Evolutionary conservation across 257 asterid species (phyloP).

Genomic region (Solanum medicagineum): DNA sequence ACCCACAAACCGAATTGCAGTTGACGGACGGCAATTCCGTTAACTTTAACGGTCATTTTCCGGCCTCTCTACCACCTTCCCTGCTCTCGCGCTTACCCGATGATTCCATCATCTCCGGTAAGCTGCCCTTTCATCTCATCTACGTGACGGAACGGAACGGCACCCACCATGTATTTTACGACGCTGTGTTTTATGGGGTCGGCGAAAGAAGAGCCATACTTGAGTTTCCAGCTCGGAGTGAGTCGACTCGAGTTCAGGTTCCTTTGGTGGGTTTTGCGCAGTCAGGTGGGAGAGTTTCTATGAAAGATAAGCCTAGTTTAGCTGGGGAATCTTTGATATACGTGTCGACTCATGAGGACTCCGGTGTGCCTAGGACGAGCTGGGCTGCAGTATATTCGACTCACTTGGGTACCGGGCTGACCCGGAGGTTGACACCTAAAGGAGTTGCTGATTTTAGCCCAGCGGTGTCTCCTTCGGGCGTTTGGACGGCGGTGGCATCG

Average conservation of each 20-base stretch:
- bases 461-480: conserved; percentile 82
- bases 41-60: conserved; percentile 71
- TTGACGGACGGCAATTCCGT: conserved; percentile 73
- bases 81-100: conserved; percentile 11
- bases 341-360: conserved; percentile 70
- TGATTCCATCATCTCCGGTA: background rate
- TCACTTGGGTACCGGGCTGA: conserved; percentile 38
- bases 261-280: conserved; percentile 34
- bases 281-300: conserved; percentile 27
- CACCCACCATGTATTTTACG: conserved; percentile 41
- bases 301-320: conserved; percentile 71
- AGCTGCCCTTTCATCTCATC: conserved; percentile 20
- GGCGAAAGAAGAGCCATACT: conserved; percentile 26
- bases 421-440: conserved; percentile 56
- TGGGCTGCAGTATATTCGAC: conserved; percentile 92
- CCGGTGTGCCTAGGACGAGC: conserved; percentile 64
- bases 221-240: background rate
- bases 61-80: conserved; percentile 29
- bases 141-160: conserved; percentile 82
- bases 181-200: conserved; percentile 11
- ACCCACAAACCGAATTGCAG: conserved; percentile 26
- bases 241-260: conserved; percentile 31
- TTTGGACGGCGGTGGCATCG: conserved; percentile 86
- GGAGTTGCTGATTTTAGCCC: conserved; percentile 82
- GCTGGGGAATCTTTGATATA: conserved; percentile 54